A percentile compares a stretch with the other conserved stretches of the same genome.
Evolutionary conservation across 129 eudicot genomes (phyloP).

Genomic region (Flaveria sonorensis): DNA sequence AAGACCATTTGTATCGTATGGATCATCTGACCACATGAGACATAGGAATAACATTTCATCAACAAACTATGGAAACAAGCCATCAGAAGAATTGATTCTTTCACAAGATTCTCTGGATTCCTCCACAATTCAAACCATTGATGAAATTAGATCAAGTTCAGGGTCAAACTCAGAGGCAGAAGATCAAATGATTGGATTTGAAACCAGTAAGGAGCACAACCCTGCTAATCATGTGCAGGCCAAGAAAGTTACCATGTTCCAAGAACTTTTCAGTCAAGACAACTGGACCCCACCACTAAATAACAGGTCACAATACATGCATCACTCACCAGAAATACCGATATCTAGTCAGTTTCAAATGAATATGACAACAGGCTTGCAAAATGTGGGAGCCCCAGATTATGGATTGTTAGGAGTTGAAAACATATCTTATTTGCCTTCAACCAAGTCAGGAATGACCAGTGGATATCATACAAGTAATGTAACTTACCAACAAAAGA

Average conservation of each 20-base stretch:
- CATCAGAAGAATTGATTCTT: slow-evolving; percentile 45
- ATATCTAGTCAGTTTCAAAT: slow-evolving; percentile 28
- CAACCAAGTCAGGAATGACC: slow-evolving; percentile 13
- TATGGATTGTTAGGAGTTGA: slow-evolving; percentile 35
- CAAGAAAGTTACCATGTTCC: slow-evolving; percentile 34
- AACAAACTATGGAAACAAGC: slow-evolving; percentile 20
- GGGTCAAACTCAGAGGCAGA: slow-evolving; percentile 62
- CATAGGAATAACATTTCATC: slow-evolving; percentile 20
- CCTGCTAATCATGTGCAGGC: slow-evolving; percentile 34
- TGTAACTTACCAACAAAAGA: slow-evolving; percentile 30
- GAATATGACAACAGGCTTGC: slow-evolving; percentile 34
- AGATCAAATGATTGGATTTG: slow-evolving; percentile 39
- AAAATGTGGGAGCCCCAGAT: slow-evolving; percentile 19
- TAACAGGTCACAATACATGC: slow-evolving; percentile 19
- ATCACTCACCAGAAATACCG: slow-evolving; percentile 34
- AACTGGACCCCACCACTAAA: slow-evolving; percentile 12
- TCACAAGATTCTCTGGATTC: slow-evolving; percentile 56
- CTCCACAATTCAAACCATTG: slow-evolving; percentile 39
- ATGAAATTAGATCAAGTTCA: slow-evolving; percentile 54
- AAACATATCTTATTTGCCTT: slow-evolving; percentile 36
- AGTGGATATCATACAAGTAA: slow-evolving; percentile 32
- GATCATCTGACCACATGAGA: slow-evolving; percentile 23
- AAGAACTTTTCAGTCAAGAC: slow-evolving; percentile 37
- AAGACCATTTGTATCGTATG: slow-evolving; percentile 34
- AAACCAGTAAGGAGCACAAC: slow-evolving; percentile 23